phyloP scores from a whole-genome alignment of 768 basidiomycete species.

The Tubosaeta sp. region DNA sequence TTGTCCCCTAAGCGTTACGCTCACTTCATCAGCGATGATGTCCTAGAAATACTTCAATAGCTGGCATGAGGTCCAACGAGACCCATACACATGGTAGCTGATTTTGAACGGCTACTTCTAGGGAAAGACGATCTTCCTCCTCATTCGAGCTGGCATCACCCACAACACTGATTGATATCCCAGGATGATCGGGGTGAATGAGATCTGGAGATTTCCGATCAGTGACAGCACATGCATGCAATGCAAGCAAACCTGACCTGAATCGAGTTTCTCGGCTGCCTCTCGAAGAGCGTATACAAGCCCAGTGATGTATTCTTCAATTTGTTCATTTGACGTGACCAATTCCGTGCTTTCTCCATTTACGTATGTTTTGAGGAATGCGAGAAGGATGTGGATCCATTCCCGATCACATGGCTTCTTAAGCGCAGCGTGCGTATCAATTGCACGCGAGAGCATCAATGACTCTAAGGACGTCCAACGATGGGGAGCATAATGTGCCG shows the following conservation, averaged over 20 bases:
- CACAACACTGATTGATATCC: slow-evolving; percentile 49
- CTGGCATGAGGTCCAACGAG: background rate
- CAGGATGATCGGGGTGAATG: slow-evolving; percentile 64
- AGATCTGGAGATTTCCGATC: slow-evolving; percentile 46
- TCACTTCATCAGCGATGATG: slow-evolving; percentile 59
- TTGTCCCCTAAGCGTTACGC: slow-evolving; percentile 55
- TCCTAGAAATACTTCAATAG: slow-evolving; percentile 37
- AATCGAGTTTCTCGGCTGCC: slow-evolving; percentile 49
- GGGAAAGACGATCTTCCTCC: slow-evolving; percentile 61
- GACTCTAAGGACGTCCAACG: slow-evolving; percentile 78
- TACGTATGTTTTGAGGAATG: slow-evolving; percentile 69
- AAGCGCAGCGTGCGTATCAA: slow-evolving; percentile 61
- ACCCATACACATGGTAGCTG: slow-evolving; percentile 68
- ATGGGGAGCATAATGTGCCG: slow-evolving; percentile 80
- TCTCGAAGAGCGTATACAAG: slow-evolving; percentile 48
- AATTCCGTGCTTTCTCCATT: slow-evolving; percentile 51
- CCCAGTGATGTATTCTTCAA: slow-evolving; percentile 45
- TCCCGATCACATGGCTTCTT: slow-evolving; percentile 61
- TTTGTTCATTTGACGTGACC: slow-evolving; percentile 50
- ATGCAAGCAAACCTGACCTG: slow-evolving; percentile 37
- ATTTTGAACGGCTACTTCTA: slow-evolving; percentile 62
- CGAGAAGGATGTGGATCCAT: slow-evolving; percentile 75
- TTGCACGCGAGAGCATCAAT: slow-evolving; percentile 69
- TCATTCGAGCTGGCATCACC: slow-evolving; percentile 47
- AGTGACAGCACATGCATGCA: slow-evolving; percentile 5